These are phyloP conservation scores for Clarkia xantiana DNA, from an alignment of 345 rosid genomes.

Conservation along the genomic window DNA sequence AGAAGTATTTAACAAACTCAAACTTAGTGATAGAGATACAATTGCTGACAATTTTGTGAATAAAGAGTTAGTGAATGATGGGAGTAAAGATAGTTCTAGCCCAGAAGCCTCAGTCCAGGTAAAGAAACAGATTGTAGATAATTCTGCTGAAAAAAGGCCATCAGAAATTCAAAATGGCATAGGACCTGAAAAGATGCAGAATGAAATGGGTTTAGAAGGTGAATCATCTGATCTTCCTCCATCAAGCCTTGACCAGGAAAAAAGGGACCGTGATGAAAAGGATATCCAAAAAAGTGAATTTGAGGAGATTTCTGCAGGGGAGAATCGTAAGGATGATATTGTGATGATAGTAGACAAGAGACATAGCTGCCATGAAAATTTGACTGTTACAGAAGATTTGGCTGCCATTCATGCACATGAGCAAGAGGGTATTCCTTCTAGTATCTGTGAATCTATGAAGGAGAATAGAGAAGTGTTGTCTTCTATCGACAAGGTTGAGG, in stretches of 20 bases:
- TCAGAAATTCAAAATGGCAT: slow-evolving; percentile 21
- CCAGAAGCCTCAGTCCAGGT: slow-evolving; percentile 18
- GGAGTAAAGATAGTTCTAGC: slow-evolving; percentile 14
- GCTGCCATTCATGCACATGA: slow-evolving; percentile 28
- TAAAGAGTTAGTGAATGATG: slow-evolving; percentile 15
- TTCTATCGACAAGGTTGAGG: slow-evolving; percentile 9
- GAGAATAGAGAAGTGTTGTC: slow-evolving; percentile 23
- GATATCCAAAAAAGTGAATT: neutral
- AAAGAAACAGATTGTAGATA: slow-evolving; percentile 24
- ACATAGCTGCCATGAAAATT: no score
- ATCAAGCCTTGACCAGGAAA: no score
- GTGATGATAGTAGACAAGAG: no score
- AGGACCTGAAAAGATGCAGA: slow-evolving; percentile 23
- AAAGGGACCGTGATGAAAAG: no score
- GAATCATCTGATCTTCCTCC: neutral
- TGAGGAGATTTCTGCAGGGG: slow-evolving; percentile 16
- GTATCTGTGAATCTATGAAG: slow-evolving; percentile 13
- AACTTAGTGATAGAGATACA: slow-evolving; percentile 21
- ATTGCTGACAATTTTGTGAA: slow-evolving; percentile 7
- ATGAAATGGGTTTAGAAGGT: slow-evolving; percentile 20
- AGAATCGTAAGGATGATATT: no score
- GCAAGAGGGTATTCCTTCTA: slow-evolving; percentile 21
- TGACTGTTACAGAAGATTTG: slow-evolving; percentile 9
- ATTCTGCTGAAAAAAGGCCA: slow-evolving; percentile 19
- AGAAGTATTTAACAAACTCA: slow-evolving; percentile 48